Evolutionary conservation across 2,329 filamentous ascomycete species (phyloP), one percentile per base, ranked within the genome.

Genomic region (Neofusicoccum cordaticola): DNA sequence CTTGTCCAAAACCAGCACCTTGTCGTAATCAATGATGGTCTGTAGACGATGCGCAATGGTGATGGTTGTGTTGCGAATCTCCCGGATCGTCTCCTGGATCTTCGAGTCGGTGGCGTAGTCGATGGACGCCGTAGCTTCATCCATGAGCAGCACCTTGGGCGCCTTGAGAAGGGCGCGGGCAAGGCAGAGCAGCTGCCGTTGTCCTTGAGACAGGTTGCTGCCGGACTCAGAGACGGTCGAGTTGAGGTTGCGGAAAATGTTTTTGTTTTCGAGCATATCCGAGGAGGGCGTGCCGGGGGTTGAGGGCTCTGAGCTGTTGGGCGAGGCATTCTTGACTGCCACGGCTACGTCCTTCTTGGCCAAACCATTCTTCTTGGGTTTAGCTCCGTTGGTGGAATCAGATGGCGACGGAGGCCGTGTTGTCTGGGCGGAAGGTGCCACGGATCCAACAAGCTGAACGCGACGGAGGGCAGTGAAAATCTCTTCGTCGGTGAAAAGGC

Each of bases 1-100:
- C 75, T 93, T 92, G 73, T 99, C 95, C 4, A 99, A 83, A 12
- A 99, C 93, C 15, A 99, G 82, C 13, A 99, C 94, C 81, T 96
- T 97, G 80, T 99, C 95, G 73, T 98, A 99, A 75, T 99, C 95
- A 34, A 95, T 93, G 77, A 99, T 98, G 0, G 95, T 99, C 75
- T 97, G 93, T 68, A 99, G 83, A 17, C 95, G 88, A 78, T 99
- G 95, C 0, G 95, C 95, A 72, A 99, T 98, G 0, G 95, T 98
- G 74, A 98, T 91, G 66, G 96, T 97, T 0, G 95, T 99, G 76
- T 93, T 84, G 69, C 88, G 90, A 71, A 98, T 85, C 76, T 97
- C 91, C n/a, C 93, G 90, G 67, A 99, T 93, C 0, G 95, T 98
- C 71, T 92, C 92, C 78, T 99, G 95, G 70, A 99, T 98, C 81